Evolutionary conservation across 2,329 filamentous ascomycete genomes (phyloP).

Genomic region (Dendrostoma leiphaemia): DNA sequence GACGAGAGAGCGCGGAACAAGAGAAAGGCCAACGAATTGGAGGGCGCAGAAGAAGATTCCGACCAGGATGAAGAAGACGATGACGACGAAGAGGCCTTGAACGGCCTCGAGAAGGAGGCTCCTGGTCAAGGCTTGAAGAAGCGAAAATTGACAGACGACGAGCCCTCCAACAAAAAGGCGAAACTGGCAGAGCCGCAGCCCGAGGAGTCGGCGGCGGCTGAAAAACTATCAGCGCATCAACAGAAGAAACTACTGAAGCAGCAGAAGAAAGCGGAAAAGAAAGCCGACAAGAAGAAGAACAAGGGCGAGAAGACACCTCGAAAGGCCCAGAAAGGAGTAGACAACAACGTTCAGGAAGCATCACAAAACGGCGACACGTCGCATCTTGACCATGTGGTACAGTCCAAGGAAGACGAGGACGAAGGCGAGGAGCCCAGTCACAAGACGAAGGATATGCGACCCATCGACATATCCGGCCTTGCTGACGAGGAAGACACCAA

Average conservation of each 20-base stretch:
- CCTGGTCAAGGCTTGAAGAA: slow-evolving; percentile 64
- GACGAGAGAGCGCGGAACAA: slow-evolving; percentile 77
- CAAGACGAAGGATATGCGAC: slow-evolving; percentile 33
- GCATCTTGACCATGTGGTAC: slow-evolving; percentile 13
- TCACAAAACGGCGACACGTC: slow-evolving; percentile 38
- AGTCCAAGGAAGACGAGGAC: slow-evolving; percentile 27
- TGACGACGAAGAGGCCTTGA: slow-evolving; percentile 43
- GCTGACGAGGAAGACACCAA: slow-evolving; percentile 45
- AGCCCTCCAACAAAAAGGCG: slow-evolving; percentile 57
- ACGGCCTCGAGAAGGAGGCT: slow-evolving; percentile 57
- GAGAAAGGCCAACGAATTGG: slow-evolving; percentile 70
- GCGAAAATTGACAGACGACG: slow-evolving; percentile 33
- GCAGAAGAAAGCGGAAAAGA: slow-evolving; percentile 26
- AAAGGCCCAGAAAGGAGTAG: neutral
- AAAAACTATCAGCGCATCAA: slow-evolving; percentile 17
- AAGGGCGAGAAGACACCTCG: slow-evolving; percentile 17
- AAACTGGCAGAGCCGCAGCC: slow-evolving; percentile 30
- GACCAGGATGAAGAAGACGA: slow-evolving; percentile 44
- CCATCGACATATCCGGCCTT: slow-evolving; percentile 47
- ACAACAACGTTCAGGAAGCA: slow-evolving; percentile 32
- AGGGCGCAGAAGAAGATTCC: slow-evolving; percentile 40
- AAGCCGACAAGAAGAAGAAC: slow-evolving; percentile 23
- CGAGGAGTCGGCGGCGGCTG: slow-evolving; percentile 23
- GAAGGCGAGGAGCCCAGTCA: slow-evolving; percentile 25
- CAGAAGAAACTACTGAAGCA: slow-evolving; percentile 18